Conservation (phyloP, 768 basidiomycete genomes). For the Lentinula sp. region DNA sequence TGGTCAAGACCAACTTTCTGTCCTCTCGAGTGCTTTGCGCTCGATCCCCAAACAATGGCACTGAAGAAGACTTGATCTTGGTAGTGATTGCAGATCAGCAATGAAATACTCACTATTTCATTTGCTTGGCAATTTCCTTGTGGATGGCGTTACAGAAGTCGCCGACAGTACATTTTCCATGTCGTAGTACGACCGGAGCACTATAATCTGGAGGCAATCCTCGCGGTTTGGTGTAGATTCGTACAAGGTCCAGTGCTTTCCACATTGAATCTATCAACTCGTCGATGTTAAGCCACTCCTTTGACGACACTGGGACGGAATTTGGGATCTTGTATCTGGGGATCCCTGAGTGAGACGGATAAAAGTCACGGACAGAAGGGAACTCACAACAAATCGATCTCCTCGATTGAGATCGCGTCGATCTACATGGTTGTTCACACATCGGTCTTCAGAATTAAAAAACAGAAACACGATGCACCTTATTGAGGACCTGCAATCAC, state of each 20-base stretch:
- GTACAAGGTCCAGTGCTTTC: constrained; percentile 86
- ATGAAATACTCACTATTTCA: constrained; percentile 74
- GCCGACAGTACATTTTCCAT: constrained; percentile 61
- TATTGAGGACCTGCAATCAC: constrained; percentile 63
- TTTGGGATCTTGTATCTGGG: constrained; percentile 88
- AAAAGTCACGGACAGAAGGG: constrained; percentile 16
- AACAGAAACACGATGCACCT: constrained; percentile 38
- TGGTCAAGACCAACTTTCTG: constrained; percentile 94
- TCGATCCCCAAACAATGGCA: constrained; percentile 92
- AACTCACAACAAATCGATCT: constrained; percentile 77
- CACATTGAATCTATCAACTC: constrained; percentile 93
- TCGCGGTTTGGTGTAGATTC: constrained; percentile 95
- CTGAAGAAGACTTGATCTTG: constrained; percentile 25
- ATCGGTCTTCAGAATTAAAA: not conserved
- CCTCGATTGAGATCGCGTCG: constrained; percentile 97
- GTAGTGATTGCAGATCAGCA: not conserved
- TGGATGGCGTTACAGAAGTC: constrained; percentile 93
- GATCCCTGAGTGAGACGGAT: not conserved
- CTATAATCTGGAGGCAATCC: constrained; percentile 88
- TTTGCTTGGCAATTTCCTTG: constrained; percentile 95
- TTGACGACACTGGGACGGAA: constrained; percentile 91
- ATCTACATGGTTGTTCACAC: constrained; percentile 43
- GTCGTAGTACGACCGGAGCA: constrained; percentile 81
- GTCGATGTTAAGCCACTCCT: constrained; percentile 95
- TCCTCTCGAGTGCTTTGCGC: constrained; percentile 94